Evolutionary conservation across 495 filamentous ascomycete species (phyloP).

Genomic region (Stereocaulon alpinum): DNA sequence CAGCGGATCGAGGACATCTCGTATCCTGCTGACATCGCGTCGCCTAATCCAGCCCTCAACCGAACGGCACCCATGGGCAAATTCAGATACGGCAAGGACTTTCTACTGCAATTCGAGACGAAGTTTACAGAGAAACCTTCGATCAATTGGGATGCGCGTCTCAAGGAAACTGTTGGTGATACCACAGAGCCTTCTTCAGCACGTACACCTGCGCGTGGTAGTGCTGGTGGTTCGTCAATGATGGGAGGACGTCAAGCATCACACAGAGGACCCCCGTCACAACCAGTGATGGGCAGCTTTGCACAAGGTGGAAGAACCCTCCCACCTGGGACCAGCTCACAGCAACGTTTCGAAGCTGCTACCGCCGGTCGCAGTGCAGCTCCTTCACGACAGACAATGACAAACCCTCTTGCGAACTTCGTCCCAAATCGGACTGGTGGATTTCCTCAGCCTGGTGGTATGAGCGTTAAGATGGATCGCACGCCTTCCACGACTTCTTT

Average conservation of each 20-base stretch:
- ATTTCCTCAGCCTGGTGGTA: constrained; percentile 47
- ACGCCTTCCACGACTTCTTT: constrained; percentile 45
- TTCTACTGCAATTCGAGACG: constrained; percentile 92
- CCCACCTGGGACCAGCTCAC: constrained; percentile 58
- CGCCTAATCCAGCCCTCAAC: constrained; percentile 87
- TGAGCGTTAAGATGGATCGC: constrained; percentile 36
- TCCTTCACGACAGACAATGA: constrained; percentile 28
- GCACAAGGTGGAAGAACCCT: constrained; percentile 40
- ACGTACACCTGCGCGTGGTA: constrained; percentile 55
- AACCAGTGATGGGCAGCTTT: constrained; percentile 59
- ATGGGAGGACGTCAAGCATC: constrained; percentile 39
- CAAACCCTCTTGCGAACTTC: constrained; percentile 50
- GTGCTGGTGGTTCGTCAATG: constrained; percentile 50
- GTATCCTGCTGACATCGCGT: constrained; percentile 72
- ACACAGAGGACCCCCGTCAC: constrained; percentile 30
- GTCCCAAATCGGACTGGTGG: constrained; percentile 41
- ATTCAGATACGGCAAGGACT: constrained; percentile 91
- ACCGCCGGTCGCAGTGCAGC: constrained; percentile 19
- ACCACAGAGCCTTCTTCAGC: constrained; percentile 49
- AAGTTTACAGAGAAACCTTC: constrained; percentile 95
- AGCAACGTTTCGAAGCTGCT: constrained; percentile 44
- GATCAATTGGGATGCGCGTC: constrained; percentile 72
- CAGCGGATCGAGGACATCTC: constrained; percentile 52
- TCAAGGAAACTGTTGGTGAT: constrained; percentile 78
- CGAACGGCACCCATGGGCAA: constrained; percentile 59